A percentile compares a stretch with the other conserved stretches of the same genome.
phyloP scores from a whole-genome alignment of 1,139 yeast species.

The Blastobotrys apis region DNA sequence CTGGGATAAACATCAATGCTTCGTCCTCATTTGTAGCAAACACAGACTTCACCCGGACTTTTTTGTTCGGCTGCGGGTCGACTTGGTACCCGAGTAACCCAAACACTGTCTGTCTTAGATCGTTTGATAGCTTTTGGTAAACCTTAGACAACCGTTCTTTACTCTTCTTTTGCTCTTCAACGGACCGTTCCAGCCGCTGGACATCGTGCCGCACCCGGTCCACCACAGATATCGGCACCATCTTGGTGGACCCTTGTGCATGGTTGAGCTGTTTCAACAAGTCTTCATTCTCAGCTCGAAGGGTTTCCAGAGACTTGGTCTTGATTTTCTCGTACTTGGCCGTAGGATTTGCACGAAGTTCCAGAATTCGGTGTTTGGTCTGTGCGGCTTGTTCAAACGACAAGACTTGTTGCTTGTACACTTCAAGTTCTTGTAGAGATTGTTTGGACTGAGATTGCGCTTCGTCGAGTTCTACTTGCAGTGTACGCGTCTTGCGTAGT shows the following conservation, averaged over 20 bases:
- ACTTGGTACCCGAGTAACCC: constrained; percentile 69
- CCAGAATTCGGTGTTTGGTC: constrained; percentile 47
- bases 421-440: constrained; percentile 26
- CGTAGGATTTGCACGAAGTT: constrained; percentile 67
- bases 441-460: constrained; percentile 23
- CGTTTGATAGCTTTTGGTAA: constrained; percentile 67
- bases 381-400: constrained; percentile 40
- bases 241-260: constrained; percentile 15
- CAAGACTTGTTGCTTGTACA: constrained; percentile 40
- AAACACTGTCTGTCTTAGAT: constrained; percentile 65
- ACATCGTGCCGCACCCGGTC: constrained; percentile 60
- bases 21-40: constrained; percentile 38
- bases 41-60: constrained; percentile 63
- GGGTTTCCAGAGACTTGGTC: constrained; percentile 46
- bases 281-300: constrained; percentile 60
- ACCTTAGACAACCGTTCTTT: constrained; percentile 57
- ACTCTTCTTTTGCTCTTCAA: constrained; percentile 54
- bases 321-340: constrained; percentile 60
- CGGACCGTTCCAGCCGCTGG: constrained; percentile 44
- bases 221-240: constrained; percentile 55
- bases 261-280: constrained; percentile 36
- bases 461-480: constrained; percentile 31
- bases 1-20: constrained; percentile 38
- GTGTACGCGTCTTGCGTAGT: constrained; percentile 28
- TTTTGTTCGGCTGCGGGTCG: constrained; percentile 64